Percentiles rank a stretch among this genome's conserved stretches.
Evolutionary conservation across 225 moss, liverwort and hornwort species (phyloP).

Genomic region (Anthoceros angustus): DNA sequence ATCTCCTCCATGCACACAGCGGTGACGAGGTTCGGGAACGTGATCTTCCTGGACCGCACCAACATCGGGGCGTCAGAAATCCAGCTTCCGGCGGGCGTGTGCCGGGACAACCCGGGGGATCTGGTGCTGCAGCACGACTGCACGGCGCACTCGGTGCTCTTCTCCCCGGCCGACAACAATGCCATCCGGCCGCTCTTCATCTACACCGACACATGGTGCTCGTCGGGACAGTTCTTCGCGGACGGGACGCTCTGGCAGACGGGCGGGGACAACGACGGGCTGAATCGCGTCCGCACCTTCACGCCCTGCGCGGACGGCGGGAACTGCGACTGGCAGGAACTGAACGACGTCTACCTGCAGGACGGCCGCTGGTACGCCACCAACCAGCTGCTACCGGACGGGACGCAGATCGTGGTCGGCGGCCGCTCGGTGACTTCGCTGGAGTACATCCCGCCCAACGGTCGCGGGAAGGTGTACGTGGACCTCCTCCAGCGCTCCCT

Average conservation of each 20-base stretch:
- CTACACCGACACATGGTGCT: background rate
- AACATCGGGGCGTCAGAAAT: background rate
- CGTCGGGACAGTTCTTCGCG: background rate
- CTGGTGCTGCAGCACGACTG: background rate
- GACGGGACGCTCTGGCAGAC: slow-evolving; percentile 2
- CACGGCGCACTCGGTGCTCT: slow-evolving; percentile 4
- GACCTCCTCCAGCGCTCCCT: slow-evolving; percentile 29
- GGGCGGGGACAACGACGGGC: slow-evolving; percentile 1
- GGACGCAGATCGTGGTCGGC: slow-evolving; percentile 36
- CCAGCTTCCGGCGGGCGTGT: background rate
- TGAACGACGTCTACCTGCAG: slow-evolving; percentile 20
- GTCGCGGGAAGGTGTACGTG: slow-evolving; percentile 20
- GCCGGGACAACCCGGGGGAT: background rate
- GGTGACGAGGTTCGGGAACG: slow-evolving; percentile 1
- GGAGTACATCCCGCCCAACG: slow-evolving; percentile 27
- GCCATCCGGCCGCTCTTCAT: background rate
- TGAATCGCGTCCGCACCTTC: slow-evolving; percentile 11
- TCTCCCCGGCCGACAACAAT: background rate
- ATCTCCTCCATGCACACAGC: background rate
- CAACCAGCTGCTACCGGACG: slow-evolving; percentile 45
- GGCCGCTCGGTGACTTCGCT: slow-evolving; percentile 24
- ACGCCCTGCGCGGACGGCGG: slow-evolving; percentile 23
- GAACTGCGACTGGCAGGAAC: slow-evolving; percentile 44
- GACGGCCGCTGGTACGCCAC: slow-evolving; percentile 45
- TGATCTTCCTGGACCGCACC: background rate